Evolutionary conservation across 73 alveolate species (phyloP).

Genomic region (Paramecium octaurelia): DNA sequence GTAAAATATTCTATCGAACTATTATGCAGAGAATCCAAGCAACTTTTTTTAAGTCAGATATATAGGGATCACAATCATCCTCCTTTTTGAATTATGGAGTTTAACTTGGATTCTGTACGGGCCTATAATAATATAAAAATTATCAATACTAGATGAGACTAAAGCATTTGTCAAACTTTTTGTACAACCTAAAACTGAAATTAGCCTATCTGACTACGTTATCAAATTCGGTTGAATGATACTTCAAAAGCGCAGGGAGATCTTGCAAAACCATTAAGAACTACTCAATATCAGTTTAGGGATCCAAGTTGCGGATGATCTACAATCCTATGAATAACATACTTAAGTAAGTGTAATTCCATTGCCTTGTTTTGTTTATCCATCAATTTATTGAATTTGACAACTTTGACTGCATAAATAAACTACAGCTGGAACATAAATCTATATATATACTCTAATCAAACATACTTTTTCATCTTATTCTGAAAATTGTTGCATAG

Average conservation of each 20-base stretch:
- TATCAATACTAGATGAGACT: background rate
- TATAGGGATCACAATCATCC: background rate
- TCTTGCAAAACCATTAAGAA: background rate
- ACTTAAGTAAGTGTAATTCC: background rate
- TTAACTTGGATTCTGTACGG: background rate
- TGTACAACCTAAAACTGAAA: background rate
- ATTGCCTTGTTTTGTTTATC: background rate
- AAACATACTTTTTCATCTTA: background rate
- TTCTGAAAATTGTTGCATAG: background rate
- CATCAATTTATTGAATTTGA: background rate
- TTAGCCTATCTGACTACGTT: background rate
- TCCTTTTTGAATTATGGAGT: background rate
- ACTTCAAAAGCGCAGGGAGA: background rate
- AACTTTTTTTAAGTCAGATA: background rate
- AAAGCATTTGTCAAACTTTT: constrained; percentile 14
- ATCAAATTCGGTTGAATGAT: background rate
- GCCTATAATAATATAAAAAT: background rate
- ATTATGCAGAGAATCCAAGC: constrained; percentile 22
- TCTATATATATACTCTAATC: background rate
- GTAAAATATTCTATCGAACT: background rate
- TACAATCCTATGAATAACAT: background rate
- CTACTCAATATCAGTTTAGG: background rate
- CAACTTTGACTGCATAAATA: background rate
- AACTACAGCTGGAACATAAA: background rate
- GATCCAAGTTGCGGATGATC: background rate